Conservation (phyloP, 495 filamentous ascomycete species). For the Talaromyces wortmannii region DNA sequence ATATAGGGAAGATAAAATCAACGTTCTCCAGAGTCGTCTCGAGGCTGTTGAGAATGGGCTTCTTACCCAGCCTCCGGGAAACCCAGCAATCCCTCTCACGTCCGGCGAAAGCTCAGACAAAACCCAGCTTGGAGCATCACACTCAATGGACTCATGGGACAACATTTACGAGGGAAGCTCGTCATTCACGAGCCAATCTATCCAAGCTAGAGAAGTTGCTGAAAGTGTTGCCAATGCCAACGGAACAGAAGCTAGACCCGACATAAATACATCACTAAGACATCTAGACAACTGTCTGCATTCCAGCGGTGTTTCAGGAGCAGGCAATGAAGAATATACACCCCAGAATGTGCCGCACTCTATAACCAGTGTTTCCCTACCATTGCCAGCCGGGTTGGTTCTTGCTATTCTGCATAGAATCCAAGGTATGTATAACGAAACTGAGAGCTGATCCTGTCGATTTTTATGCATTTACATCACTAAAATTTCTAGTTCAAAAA, state of each 20-base stretch:
- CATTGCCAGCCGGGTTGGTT: conserved; percentile 6
- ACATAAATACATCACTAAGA: conserved; percentile 1
- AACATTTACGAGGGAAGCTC: conserved; percentile 7
- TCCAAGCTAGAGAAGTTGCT: conserved; percentile 5
- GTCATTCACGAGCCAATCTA: conserved; percentile 8
- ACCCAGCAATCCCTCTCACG: background rate
- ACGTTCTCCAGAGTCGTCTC: background rate
- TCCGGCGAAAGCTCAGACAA: background rate
- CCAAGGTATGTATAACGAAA: conserved; percentile 3
- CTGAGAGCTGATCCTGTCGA: background rate
- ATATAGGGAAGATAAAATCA: background rate
- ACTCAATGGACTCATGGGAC: background rate
- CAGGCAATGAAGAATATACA: no score
- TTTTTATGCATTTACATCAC: background rate
- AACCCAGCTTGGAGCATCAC: background rate
- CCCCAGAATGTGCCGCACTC: background rate
- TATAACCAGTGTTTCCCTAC: background rate
- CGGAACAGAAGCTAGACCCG: background rate
- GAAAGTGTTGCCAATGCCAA: background rate
- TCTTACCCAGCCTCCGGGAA: background rate
- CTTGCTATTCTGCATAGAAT: conserved; percentile 4
- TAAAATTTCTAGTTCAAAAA: conserved; percentile 4
- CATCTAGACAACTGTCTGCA: conserved; percentile 5
- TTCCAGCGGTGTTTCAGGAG: background rate
- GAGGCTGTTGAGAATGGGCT: background rate